phyloP scores from a whole-genome alignment of 2,329 filamentous ascomycete genomes.

The Hortaea sp. region DNA sequence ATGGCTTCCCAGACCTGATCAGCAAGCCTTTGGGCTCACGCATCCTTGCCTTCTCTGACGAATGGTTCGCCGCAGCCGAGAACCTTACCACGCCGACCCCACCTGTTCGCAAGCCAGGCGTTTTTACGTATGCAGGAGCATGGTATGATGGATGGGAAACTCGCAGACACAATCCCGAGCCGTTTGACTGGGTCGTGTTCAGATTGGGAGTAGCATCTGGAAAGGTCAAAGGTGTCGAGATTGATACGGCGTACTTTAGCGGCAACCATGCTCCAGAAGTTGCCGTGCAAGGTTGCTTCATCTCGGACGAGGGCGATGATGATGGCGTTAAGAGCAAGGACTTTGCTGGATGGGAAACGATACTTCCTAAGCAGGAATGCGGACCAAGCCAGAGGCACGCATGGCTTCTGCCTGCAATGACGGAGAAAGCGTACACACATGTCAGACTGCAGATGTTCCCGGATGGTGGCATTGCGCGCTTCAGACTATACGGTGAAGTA shows the following conservation, averaged over 20 bases:
- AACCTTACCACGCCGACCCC: conserved; percentile 50
- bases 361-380: conserved; percentile 60
- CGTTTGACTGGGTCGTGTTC: conserved; percentile 51
- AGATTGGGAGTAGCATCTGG: conserved; percentile 56
- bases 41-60: conserved; percentile 48
- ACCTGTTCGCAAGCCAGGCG: conserved; percentile 46
- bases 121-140: conserved; percentile 50
- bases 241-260: conserved; percentile 73
- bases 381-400: conserved; percentile 63
- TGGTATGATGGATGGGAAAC: conserved; percentile 60
- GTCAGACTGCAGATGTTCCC: conserved; percentile 77
- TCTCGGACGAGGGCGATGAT: conserved; percentile 50
- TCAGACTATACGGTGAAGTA: conserved; percentile 66
- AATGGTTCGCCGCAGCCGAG: conserved; percentile 50
- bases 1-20: conserved; percentile 36
- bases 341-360: conserved; percentile 54
- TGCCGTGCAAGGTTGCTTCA: conserved; percentile 67
- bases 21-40: conserved; percentile 41
- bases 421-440: conserved; percentile 63
- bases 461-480: conserved; percentile 73
- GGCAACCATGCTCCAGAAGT: conserved; percentile 75
- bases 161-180: conserved; percentile 47
- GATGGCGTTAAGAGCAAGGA: conserved; percentile 40
- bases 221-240: conserved; percentile 61
- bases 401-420: conserved; percentile 53